Evolutionary conservation across 202 grass and related monocot genomes (phyloP), one percentile per base, ranked within the genome.

Genomic region (Elaeis oleifera): DNA sequence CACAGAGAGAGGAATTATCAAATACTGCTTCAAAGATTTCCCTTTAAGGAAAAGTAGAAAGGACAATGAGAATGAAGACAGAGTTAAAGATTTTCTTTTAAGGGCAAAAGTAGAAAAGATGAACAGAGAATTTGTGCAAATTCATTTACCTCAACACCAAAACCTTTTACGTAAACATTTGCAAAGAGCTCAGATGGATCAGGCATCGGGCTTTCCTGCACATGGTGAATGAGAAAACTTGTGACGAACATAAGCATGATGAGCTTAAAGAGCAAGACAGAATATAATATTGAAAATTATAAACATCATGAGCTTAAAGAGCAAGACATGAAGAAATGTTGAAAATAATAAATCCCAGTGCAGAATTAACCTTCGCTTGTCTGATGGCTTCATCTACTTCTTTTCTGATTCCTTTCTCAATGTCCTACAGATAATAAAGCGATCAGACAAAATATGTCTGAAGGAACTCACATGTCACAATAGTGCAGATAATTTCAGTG

Each of bases 381-480:
- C 85, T 82, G 64, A 99, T 86, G 48, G 94, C 94, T 44, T 77
- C 80, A 26, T 99, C 94, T 5, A 99, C 85, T 58, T 84, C 50
- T 84, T 94, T 99, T 53, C 94, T 94, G 19, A 89, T 79, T 83
- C 80, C 77, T 84, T 99, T 99, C 61, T 99, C 88, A 59, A 76
- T 76, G 68, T 92, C 85, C 85, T 99, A 60, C 54, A 73, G 57
- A 67, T 76, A 28, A 73, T 74, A 62, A 65, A 51, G 51, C 3
- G 5, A 15, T 53, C 49, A 64, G 29, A 60, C 54, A 16, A 64
- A 50, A 5, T n/a, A 19, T 8, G 32, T 36, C 32, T 9, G 9
- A 36, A 36, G 32, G 7, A 36, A 36, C 26, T 27, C 32, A 8
- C 32, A 36, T 9, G 32, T 36, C 32, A 36, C 32, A 36, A 36